These are phyloP conservation scores for Nothopassalora personata DNA, from an alignment of 2,329 filamentous ascomycete species.

Conservation along the genomic window DNA sequence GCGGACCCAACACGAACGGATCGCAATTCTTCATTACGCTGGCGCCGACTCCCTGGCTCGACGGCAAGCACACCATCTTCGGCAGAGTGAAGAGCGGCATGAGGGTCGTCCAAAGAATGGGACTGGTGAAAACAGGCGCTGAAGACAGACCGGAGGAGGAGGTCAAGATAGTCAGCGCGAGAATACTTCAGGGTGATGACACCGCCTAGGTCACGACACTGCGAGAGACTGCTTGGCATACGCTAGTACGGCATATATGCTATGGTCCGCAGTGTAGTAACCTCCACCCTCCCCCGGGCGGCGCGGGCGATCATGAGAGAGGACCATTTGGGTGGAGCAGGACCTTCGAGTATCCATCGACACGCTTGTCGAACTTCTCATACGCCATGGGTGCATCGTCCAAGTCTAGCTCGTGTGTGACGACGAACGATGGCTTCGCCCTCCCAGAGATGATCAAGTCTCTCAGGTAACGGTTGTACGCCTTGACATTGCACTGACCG, in stretches of 20 bases:
- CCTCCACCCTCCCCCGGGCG: too few relatives aligned
- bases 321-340: slow-evolving; percentile 60
- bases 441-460: slow-evolving; percentile 61
- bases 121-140: slow-evolving; percentile 72
- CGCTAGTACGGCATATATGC: not conserved
- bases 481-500: slow-evolving; percentile 61
- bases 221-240: not conserved
- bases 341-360: slow-evolving; percentile 64
- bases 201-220: slow-evolving; percentile 40
- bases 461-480: slow-evolving; percentile 61
- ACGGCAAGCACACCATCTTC: slow-evolving; percentile 96
- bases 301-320: slow-evolving; percentile 21
- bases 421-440: slow-evolving; percentile 60
- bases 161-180: slow-evolving; percentile 71
- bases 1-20: slow-evolving; percentile 86
- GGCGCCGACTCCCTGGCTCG: slow-evolving; percentile 90
- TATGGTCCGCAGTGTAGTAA: too few relatives aligned
- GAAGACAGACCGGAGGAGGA: slow-evolving; percentile 79
- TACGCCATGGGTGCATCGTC: slow-evolving; percentile 52
- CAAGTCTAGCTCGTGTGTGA: slow-evolving; percentile 59
- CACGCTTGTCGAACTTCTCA: slow-evolving; percentile 60
- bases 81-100: slow-evolving; percentile 82
- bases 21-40: slow-evolving; percentile 95
- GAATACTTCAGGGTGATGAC: slow-evolving; percentile 62
- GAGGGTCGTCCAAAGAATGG: slow-evolving; percentile 79